Percentiles rank a stretch among this genome's conserved stretches.
These are phyloP conservation scores for Drechslerella stenobrocha DNA, from an alignment of 2,329 filamentous ascomycete genomes.

Conservation along the genomic window DNA sequence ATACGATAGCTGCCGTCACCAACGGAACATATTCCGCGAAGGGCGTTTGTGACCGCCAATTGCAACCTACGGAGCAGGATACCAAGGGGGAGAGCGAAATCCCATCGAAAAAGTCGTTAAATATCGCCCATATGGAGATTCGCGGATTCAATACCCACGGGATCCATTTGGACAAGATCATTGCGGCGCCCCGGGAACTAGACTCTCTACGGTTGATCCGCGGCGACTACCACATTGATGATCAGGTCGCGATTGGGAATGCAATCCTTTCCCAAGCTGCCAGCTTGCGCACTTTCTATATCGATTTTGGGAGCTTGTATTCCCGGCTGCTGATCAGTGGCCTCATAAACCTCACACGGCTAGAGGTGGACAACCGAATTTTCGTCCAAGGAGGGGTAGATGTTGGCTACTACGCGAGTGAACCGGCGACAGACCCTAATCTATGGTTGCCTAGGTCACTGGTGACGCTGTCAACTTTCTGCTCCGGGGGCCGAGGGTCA, in stretches of 20 bases:
- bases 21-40: too few species aligned
- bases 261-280: slow-evolving; percentile 27
- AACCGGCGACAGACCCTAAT: slow-evolving; percentile 16
- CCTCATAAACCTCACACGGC: slow-evolving; percentile 20
- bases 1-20: not conserved
- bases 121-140: slow-evolving; percentile 13
- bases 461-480: slow-evolving; percentile 14
- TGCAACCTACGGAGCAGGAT: not conserved
- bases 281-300: slow-evolving; percentile 7
- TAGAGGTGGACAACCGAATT: slow-evolving; percentile 26
- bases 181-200: slow-evolving; percentile 19
- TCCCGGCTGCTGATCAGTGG: slow-evolving; percentile 15
- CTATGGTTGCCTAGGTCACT: slow-evolving; percentile 27
- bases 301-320: slow-evolving; percentile 28
- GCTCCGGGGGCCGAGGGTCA: not conserved
- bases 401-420: not conserved
- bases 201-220: slow-evolving; percentile 8
- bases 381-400: slow-evolving; percentile 1
- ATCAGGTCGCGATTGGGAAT: slow-evolving; percentile 23
- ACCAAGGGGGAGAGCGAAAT: slow-evolving; percentile 9
- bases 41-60: too few species aligned
- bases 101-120: slow-evolving; percentile 1
- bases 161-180: slow-evolving; percentile 25
- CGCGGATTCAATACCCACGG: slow-evolving; percentile 10
- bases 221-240: slow-evolving; percentile 5